Conservation (phyloP, 306 rosid genomes). For the Prosopis cineraria region DNA sequence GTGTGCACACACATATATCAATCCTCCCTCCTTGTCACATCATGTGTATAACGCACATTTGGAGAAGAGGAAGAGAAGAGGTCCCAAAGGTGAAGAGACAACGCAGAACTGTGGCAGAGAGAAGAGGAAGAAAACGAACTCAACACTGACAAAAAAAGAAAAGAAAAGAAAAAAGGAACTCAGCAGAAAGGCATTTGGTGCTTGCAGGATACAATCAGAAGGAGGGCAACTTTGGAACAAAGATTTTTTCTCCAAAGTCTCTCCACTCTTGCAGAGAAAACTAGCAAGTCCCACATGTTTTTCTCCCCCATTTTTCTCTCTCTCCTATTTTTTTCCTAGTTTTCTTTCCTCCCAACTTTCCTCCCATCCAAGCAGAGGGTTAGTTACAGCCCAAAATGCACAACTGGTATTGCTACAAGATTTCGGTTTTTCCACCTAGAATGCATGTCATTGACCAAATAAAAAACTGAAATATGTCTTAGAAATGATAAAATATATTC, state of each 20-base stretch:
- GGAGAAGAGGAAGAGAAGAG: neutral
- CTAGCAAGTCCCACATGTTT: neutral
- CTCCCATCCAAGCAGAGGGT: neutral
- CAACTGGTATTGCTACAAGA: neutral
- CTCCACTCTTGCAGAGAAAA: too few relatives aligned
- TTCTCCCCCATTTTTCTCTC: neutral
- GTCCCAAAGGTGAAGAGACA: neutral
- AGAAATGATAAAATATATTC: slow-evolving; percentile 4
- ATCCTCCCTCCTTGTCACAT: too few relatives aligned
- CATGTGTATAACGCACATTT: too few relatives aligned
- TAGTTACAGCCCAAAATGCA: neutral
- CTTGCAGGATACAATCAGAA: neutral
- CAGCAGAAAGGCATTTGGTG: neutral
- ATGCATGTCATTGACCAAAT: neutral
- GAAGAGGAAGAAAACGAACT: neutral
- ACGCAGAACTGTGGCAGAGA: neutral
- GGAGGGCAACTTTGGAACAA: neutral
- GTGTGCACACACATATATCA: too few relatives aligned
- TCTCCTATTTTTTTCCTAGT: too few relatives aligned
- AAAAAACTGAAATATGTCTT: neutral
- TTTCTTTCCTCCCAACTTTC: too few relatives aligned
- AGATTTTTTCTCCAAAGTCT: neutral
- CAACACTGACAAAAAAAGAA: neutral
- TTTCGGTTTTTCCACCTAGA: neutral
- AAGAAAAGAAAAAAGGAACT: neutral